These are phyloP conservation scores for Ligustrum vulgare DNA, from an alignment of 257 asterid species.

Conservation along the genomic window DNA sequence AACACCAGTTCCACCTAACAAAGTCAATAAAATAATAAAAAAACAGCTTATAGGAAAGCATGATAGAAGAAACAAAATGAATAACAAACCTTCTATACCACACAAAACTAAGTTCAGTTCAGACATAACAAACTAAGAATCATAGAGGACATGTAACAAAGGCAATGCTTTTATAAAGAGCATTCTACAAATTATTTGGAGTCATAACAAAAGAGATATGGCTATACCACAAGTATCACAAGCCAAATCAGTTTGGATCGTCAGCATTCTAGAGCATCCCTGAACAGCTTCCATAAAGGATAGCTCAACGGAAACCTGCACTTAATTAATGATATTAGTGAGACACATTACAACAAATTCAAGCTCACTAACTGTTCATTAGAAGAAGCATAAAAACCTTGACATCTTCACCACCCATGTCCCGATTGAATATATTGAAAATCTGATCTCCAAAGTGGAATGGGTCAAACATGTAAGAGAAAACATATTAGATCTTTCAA, in stretches of 20 bases:
- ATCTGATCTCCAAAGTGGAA: slow-evolving; percentile 47
- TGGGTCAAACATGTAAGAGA: slow-evolving; percentile 24
- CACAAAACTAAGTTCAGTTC: slow-evolving; percentile 13
- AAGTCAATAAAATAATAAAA: slow-evolving; percentile 19
- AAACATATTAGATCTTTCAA: slow-evolving; percentile 29
- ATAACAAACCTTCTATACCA: slow-evolving; percentile 6
- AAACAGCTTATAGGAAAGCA: slow-evolving; percentile 15
- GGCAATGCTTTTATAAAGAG: background rate
- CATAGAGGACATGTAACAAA: background rate
- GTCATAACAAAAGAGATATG: slow-evolving; percentile 7
- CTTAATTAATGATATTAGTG: slow-evolving; percentile 19
- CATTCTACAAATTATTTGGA: slow-evolving; percentile 1
- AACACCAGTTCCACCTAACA: slow-evolving; percentile 90
- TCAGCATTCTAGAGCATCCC: slow-evolving; percentile 80
- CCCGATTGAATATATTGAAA: slow-evolving; percentile 45
- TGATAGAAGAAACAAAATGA: background rate
- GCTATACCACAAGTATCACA: slow-evolving; percentile 77
- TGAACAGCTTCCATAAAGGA: slow-evolving; percentile 99
- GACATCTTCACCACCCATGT: slow-evolving; percentile 48
- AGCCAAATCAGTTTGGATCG: slow-evolving; percentile 62
- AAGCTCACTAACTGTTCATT: background rate
- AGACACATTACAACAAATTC: background rate
- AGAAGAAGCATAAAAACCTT: slow-evolving; percentile 33
- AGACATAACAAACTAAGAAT: slow-evolving; percentile 10
- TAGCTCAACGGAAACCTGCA: slow-evolving; percentile 64